Evolutionary conservation across 1,284 basidiomycete genomes (phyloP).

Genomic region (Cutaneotrichosporon sp.): DNA sequence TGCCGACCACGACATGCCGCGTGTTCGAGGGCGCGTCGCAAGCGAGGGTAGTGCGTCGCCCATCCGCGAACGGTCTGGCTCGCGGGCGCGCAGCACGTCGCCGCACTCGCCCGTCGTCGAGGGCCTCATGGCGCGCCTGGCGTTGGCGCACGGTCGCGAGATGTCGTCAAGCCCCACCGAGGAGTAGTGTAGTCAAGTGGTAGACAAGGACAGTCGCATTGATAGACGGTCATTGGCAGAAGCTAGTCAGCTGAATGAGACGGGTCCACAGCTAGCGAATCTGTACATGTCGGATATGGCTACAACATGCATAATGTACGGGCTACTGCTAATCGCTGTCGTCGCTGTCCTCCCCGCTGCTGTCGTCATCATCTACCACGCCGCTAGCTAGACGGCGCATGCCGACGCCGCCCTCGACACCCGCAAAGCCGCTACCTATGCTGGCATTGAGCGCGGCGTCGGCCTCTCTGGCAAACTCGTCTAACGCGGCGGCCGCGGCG

Average conservation of each 20-base stretch:
- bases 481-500: slow-evolving; percentile 27
- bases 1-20: slow-evolving; percentile 12
- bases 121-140: slow-evolving; percentile 20
- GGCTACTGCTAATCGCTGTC: slow-evolving; percentile 28
- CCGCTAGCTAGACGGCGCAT: slow-evolving; percentile 37
- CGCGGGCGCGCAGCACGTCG: background rate
- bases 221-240: background rate
- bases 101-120: slow-evolving; percentile 13
- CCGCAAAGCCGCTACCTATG: slow-evolving; percentile 12
- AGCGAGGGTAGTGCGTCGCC: slow-evolving; percentile 1
- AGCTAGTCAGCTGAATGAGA: background rate
- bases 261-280: no score
- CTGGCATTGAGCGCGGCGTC: background rate
- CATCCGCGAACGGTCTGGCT: background rate
- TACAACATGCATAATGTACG: slow-evolving; percentile 8
- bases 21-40: background rate
- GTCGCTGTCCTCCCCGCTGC: slow-evolving; percentile 36
- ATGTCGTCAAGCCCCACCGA: background rate
- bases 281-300: no score
- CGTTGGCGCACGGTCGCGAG: slow-evolving; percentile 1
- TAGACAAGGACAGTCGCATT: background rate
- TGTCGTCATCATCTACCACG: slow-evolving; percentile 26
- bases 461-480: slow-evolving; percentile 21
- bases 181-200: background rate
- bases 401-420: slow-evolving; percentile 44